These are phyloP conservation scores for Kitagawia praeruptora DNA, from an alignment of 129 eudicot genomes.

Conservation along the genomic window DNA sequence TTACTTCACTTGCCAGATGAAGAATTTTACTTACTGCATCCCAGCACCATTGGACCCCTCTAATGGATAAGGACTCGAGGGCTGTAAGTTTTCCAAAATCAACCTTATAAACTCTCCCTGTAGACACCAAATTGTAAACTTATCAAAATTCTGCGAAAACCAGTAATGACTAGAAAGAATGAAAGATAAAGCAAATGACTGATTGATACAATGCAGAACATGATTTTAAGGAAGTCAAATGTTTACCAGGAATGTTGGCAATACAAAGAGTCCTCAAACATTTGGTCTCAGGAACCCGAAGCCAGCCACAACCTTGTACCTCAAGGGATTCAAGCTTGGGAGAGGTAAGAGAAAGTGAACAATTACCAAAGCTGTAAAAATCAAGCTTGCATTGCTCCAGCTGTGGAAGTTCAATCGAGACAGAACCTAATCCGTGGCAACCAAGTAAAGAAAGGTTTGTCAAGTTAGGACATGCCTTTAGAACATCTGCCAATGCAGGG, in stretches of 20 bases:
- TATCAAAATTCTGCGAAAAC: not conserved
- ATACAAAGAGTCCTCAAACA: slow-evolving; percentile 52
- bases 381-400: slow-evolving; percentile 74
- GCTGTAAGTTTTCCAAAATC: slow-evolving; percentile 78
- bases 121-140: slow-evolving; percentile 1
- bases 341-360: slow-evolving; percentile 48
- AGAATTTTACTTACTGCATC: slow-evolving; percentile 78
- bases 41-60: slow-evolving; percentile 98
- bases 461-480: slow-evolving; percentile 63
- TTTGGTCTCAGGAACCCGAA: slow-evolving; percentile 52
- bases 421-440: slow-evolving; percentile 64
- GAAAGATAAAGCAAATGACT: not conserved
- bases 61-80: slow-evolving; percentile 67
- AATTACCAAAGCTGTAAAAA: slow-evolving; percentile 54
- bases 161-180: not conserved
- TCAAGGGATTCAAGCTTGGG: slow-evolving; percentile 67
- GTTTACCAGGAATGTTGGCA: slow-evolving; percentile 66
- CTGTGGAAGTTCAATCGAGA: slow-evolving; percentile 48
- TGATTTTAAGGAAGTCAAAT: no score
- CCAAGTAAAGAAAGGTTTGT: slow-evolving; percentile 64
- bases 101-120: slow-evolving; percentile 74
- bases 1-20: slow-evolving; percentile 75
- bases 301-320: slow-evolving; percentile 85
- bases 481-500: slow-evolving; percentile 50
- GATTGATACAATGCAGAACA: not conserved